A percentile compares a stretch with the other conserved stretches of the same genome.
These are phyloP conservation scores for Phytopythium aichiense DNA, from an alignment of 352 stramenopile genomes.

Conservation along the genomic window DNA sequence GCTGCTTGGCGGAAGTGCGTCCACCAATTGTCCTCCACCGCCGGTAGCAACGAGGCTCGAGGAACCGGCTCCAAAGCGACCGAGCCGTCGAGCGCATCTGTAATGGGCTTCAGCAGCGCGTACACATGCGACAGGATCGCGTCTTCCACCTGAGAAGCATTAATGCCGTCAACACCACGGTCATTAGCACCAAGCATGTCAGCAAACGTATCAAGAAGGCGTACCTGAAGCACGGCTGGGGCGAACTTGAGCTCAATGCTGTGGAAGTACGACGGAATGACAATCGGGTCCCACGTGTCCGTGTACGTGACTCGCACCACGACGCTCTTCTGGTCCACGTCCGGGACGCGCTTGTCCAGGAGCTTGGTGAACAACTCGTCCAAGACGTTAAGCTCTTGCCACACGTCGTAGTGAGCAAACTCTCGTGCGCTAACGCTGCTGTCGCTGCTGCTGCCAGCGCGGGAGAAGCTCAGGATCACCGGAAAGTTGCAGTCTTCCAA, in stretches of 20 bases:
- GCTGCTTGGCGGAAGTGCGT: conserved; percentile 8
- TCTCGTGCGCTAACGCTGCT: conserved; percentile 13
- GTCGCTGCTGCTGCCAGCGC: not conserved
- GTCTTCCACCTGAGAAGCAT: conserved; percentile 46
- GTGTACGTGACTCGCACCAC: conserved; percentile 49
- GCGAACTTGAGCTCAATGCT: conserved; percentile 54
- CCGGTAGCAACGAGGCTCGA: not conserved
- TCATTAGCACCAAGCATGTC: not conserved
- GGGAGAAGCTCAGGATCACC: conserved; percentile 49
- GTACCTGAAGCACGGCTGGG: conserved; percentile 66
- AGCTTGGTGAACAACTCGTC: conserved; percentile 23
- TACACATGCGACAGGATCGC: conserved; percentile 43
- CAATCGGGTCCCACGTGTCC: conserved; percentile 37
- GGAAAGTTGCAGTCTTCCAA: conserved; percentile 72
- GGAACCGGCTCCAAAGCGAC: not conserved
- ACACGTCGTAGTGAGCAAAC: conserved; percentile 28
- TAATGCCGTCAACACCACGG: not conserved
- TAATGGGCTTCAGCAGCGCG: conserved; percentile 35
- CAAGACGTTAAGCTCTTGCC: conserved; percentile 37
- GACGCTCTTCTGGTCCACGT: conserved; percentile 23
- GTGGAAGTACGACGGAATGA: conserved; percentile 64
- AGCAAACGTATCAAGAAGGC: not conserved
- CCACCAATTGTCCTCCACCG: not conserved
- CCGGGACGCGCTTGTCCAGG: conserved; percentile 39
- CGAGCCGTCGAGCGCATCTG: conserved; percentile 25